Conservation (phyloP, 306 rosid genomes). For the Prunus persica region DNA sequence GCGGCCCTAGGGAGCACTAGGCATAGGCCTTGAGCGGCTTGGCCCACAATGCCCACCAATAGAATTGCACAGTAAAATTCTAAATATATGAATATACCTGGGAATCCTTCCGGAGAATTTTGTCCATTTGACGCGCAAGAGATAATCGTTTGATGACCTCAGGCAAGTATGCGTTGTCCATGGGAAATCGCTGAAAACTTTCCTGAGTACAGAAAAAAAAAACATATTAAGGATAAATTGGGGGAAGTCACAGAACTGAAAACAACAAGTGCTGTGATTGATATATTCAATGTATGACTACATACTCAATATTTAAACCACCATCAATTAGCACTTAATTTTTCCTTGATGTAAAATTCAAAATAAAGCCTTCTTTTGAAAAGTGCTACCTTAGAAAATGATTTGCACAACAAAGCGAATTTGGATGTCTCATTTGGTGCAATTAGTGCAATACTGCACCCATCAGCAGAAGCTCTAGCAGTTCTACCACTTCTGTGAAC, state of each 20-base stretch:
- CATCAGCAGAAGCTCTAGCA: conserved; percentile 96
- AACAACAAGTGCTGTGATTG: not conserved
- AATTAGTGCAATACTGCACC: conserved; percentile 91
- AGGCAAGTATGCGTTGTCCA: conserved; percentile 82
- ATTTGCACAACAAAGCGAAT: conserved; percentile 82
- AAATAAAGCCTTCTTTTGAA: not conserved
- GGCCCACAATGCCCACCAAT: not conserved
- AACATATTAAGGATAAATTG: not conserved
- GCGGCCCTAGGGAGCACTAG: not conserved
- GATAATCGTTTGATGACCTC: conserved; percentile 79
- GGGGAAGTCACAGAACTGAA: not conserved
- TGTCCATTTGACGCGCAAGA: conserved; percentile 87
- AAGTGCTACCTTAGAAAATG: conserved; percentile 77
- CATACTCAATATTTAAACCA: not conserved
- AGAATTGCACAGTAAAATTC: conserved; percentile 9
- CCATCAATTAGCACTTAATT: not conserved
- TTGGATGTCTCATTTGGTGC: conserved; percentile 78
- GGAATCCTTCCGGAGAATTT: conserved; percentile 73
- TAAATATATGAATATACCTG: conserved; percentile 52
- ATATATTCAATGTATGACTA: conserved; percentile 18
- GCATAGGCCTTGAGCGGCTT: not conserved
- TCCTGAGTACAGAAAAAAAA: conserved; percentile 45
- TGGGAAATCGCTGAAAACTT: conserved; percentile 74
- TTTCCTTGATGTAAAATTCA: not conserved
- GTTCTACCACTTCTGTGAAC: conserved; percentile 99